Percentiles rank a stretch among this genome's conserved stretches.
These are phyloP conservation scores for Eremothecium sinecaudum DNA, from an alignment of 1,139 yeast species.

Conservation along the genomic window DNA sequence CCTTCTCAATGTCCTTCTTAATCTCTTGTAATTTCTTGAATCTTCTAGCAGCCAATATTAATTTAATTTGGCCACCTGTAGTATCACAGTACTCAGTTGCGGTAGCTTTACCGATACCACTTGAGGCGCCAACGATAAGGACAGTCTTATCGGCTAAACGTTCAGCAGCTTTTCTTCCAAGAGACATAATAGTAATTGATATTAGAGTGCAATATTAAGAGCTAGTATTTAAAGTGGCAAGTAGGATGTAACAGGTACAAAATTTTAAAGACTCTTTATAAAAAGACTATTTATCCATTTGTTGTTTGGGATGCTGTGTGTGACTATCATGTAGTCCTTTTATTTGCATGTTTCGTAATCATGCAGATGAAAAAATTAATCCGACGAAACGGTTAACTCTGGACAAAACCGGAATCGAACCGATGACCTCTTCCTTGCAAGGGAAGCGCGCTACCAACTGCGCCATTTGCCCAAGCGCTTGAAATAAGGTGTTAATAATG, in stretches of 20 bases:
- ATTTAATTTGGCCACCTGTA: slow-evolving; percentile 54
- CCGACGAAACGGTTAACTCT: no score
- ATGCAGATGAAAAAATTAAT: no score
- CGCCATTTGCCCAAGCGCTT: slow-evolving; percentile 28
- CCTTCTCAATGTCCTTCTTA: slow-evolving; percentile 36
- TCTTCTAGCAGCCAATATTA: slow-evolving; percentile 65
- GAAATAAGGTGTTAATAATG: no score
- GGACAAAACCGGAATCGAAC: slow-evolving; percentile 32
- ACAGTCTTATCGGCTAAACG: slow-evolving; percentile 37
- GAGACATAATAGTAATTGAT: slow-evolving; percentile 30
- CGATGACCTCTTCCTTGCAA: slow-evolving; percentile 32
- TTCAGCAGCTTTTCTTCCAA: slow-evolving; percentile 34
- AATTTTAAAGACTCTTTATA: no score
- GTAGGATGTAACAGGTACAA: no score
- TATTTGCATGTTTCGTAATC: no score
- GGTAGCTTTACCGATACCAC: slow-evolving; percentile 66
- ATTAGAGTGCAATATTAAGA: no score
- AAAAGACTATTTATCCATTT: no score
- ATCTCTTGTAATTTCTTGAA: slow-evolving; percentile 43
- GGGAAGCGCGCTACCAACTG: slow-evolving; percentile 32
- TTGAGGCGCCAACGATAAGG: slow-evolving; percentile 38
- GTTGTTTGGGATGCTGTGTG: no score
- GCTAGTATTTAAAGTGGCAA: no score
- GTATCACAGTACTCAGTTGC: slow-evolving; percentile 65
- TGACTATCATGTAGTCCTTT: no score